Evolutionary conservation across 176 grass and related monocot species (phyloP).

Genomic region (Pontederia paniculata): DNA sequence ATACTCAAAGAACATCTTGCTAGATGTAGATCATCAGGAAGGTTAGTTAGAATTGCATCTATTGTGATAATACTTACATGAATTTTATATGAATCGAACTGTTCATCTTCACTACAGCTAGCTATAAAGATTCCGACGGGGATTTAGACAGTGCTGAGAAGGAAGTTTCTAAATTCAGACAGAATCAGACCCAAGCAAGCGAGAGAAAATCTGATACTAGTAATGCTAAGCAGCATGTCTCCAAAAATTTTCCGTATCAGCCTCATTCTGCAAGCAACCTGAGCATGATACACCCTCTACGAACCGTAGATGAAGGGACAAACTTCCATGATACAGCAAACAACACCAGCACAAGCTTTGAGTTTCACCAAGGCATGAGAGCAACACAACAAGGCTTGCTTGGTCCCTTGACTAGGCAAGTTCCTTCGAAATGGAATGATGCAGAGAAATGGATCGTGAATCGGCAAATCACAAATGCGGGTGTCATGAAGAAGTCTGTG

Average conservation of each 20-base stretch:
- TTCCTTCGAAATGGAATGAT: constrained; percentile 90
- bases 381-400: constrained; percentile 23
- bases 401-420: constrained; percentile 43
- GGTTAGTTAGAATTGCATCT: constrained; percentile 20
- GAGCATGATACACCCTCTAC: constrained; percentile 70
- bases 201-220: constrained; percentile 6
- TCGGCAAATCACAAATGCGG: constrained; percentile 41
- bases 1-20: constrained; percentile 42
- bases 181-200: constrained; percentile 1
- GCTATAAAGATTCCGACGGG: constrained; percentile 32
- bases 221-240: constrained; percentile 20
- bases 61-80: constrained; percentile 5
- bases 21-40: constrained; percentile 56
- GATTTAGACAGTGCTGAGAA: constrained; percentile 16
- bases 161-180: background rate
- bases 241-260: constrained; percentile 32
- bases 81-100: background rate
- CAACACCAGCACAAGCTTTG: constrained; percentile 59
- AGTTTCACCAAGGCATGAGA: constrained; percentile 57
- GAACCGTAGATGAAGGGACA: constrained; percentile 51
- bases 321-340: constrained; percentile 48
- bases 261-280: constrained; percentile 28
- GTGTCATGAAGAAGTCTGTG: constrained; percentile 21
- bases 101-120: constrained; percentile 31
- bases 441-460: constrained; percentile 98